Base-by-base conservation (phyloP, 2,329 filamentous ascomycete genomes). In the Exophiala xenobiotica region DNA sequence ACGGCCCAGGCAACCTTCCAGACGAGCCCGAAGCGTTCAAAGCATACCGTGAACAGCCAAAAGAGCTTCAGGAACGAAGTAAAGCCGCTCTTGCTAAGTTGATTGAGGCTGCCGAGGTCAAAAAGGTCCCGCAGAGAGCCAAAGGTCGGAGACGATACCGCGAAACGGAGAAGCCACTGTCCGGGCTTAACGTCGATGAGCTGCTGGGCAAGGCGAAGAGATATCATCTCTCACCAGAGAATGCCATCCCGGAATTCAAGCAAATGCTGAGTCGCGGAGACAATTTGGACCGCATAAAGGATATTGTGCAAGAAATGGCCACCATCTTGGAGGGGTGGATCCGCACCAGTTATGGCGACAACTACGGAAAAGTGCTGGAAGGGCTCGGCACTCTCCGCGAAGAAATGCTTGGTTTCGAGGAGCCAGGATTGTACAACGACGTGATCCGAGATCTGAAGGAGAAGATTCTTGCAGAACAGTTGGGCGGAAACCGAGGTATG, bases 231-330 rank as follows among this genome's bases (percentile, higher is more conserved):
- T 79, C 81, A 6, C 67, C 79, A 0, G 78, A 86, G 7, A 97
- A 97, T 58, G 83, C 91, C 1, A 83, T 97, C 4, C 90, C 93
- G 0, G 88, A 92, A 53, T 96, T 96, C 79, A 95, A 91, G 66
- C 89, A 90, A 67, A 79, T 85, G 2, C 75, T 97, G 12, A 76
- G 76, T 1, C 71, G 73, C 1, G 78, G 86, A 0, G 77, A 81
- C 5, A 78, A 84, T 22, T 72, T 86, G 1, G 72, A 79, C 1
- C 76, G 79, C 3, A 80, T 95, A 46, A 76, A 82, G 53, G 79
- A 85, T 14, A 86, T 87, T 1, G 78, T 83, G 4, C 81, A 83
- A 58, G 88, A 95, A 64, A 87, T 97, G 81, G 82, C 78, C 9
- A 67, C 67, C 3, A 85, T 96, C 49, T 80, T 95, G 38, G 78